phyloP scores from a whole-genome alignment of 2,329 filamentous ascomycete genomes.

The Chrysoporthe austroafricana region DNA sequence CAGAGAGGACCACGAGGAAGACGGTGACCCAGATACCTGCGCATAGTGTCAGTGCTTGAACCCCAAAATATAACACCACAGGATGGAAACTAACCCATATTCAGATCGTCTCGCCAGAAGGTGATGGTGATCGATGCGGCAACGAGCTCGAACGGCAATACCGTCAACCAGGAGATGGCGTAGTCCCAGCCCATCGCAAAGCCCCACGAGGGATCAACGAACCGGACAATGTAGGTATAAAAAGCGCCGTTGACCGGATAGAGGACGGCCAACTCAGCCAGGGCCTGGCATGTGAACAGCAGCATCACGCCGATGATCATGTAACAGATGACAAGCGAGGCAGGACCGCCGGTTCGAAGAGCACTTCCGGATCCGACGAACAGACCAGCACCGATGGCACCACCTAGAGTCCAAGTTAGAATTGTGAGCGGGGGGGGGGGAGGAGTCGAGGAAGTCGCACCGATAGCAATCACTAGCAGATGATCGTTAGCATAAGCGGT shows the following conservation, averaged over 20 bases:
- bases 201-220: slow-evolving; percentile 63
- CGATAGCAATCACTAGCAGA: slow-evolving; percentile 46
- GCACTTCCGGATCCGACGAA: slow-evolving; percentile 71
- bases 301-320: slow-evolving; percentile 61
- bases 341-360: slow-evolving; percentile 64
- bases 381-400: slow-evolving; percentile 59
- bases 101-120: slow-evolving; percentile 57
- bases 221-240: slow-evolving; percentile 63
- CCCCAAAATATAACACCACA: background rate
- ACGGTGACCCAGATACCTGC: slow-evolving; percentile 57
- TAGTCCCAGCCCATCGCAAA: slow-evolving; percentile 61
- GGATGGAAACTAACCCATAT: slow-evolving; percentile 39
- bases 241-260: slow-evolving; percentile 67
- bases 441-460: slow-evolving; percentile 33
- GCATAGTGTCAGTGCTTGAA: background rate
- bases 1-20: slow-evolving; percentile 54
- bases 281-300: slow-evolving; percentile 60
- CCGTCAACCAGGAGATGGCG: slow-evolving; percentile 51
- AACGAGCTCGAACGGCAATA: slow-evolving; percentile 58
- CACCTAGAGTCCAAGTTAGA: slow-evolving; percentile 36
- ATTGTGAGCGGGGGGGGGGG: background rate
- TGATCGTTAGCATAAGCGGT: slow-evolving; percentile 2
- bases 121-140: slow-evolving; percentile 57
- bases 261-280: slow-evolving; percentile 63
- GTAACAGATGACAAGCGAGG: slow-evolving; percentile 53